Evolutionary conservation across 1,139 yeast species (phyloP), one percentile per base, ranked within the genome.

Genomic region (Candida buenavistaensis): DNA sequence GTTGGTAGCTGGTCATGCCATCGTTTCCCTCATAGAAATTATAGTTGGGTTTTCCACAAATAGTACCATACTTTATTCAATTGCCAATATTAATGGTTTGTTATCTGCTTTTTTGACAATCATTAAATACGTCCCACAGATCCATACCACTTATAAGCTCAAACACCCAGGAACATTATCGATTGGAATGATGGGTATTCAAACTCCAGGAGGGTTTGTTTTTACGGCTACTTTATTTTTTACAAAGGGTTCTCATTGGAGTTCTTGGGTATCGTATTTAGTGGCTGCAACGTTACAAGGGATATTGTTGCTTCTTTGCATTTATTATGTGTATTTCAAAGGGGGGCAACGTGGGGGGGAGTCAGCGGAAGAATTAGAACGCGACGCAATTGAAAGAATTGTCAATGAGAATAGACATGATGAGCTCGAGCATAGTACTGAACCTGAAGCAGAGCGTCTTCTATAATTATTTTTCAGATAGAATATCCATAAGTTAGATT

Each of bases 181-280:
- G 0, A 68, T 85, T 14, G 77, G 82, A 5, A 86, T 85, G 88
- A 84, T 88, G 92, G 64, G 81, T 36, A 74, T 88, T 44, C 96
- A 88, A 55, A 86, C 95, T 12, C 96, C 96, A 0, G 96, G 96
- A 10, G 95, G 96, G 16, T 82, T 76, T 47, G 43, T 85, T 2
- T 87, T 92, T 81, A 76, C 94, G 0, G 71, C 78, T 11, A 79
- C 87, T 3, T 62, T 88, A 37, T 82, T 78, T 37, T 60, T 76
- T 40, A 77, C 90, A 31, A 83, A 84, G 29, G 94, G 89, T 2
- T 78, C 92, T 1, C 78, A 78, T 43, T 87, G 96, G 96, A 83
- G 94, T 47, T 79, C 90, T 6, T 87, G 95, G 95, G 58, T 86
- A 22, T 86, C 95, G 5, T 84, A 82, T 50, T 69, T 85, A 33